Evolutionary conservation across 2,329 filamentous ascomycete genomes (phyloP).

Genomic region (Penicillium sp.): DNA sequence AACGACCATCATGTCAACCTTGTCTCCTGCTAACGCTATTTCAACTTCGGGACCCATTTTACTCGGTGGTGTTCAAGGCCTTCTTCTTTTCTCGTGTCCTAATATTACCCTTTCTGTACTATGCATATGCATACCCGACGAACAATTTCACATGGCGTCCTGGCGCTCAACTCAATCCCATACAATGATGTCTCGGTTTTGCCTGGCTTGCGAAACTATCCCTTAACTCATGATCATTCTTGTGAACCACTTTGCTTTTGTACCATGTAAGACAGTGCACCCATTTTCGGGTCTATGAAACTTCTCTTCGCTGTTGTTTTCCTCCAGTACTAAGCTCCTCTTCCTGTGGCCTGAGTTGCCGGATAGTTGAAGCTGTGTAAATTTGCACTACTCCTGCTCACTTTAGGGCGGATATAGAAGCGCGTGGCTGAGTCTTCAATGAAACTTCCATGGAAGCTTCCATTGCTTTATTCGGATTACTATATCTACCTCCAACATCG

Average conservation of each 20-base stretch:
- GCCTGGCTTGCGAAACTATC: neutral
- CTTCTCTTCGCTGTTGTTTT: neutral
- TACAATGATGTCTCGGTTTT: constrained; percentile 1
- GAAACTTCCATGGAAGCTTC: too few relatives aligned
- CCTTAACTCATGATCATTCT: neutral
- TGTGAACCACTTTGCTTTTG: neutral
- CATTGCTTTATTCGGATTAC: too few relatives aligned
- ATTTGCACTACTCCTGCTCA: too few relatives aligned
- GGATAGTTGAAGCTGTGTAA: too few relatives aligned
- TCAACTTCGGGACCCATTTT: neutral
- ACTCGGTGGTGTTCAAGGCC: neutral
- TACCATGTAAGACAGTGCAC: neutral
- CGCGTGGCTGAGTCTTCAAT: too few relatives aligned
- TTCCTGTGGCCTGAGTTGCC: neutral
- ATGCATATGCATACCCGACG: constrained; percentile 10
- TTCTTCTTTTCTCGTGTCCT: constrained; percentile 1
- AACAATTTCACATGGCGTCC: constrained; percentile 14
- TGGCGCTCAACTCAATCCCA: constrained; percentile 7
- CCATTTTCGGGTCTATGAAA: neutral
- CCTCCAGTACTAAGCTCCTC: neutral
- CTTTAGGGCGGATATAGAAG: too few relatives aligned
- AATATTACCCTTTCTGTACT: constrained; percentile 14
- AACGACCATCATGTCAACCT: constrained; percentile 90
- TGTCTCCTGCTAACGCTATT: constrained; percentile 58
- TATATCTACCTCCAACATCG: too few relatives aligned